phyloP scores from a whole-genome alignment of 2,329 filamentous ascomycete genomes.

The Paecilomyces sp. region DNA sequence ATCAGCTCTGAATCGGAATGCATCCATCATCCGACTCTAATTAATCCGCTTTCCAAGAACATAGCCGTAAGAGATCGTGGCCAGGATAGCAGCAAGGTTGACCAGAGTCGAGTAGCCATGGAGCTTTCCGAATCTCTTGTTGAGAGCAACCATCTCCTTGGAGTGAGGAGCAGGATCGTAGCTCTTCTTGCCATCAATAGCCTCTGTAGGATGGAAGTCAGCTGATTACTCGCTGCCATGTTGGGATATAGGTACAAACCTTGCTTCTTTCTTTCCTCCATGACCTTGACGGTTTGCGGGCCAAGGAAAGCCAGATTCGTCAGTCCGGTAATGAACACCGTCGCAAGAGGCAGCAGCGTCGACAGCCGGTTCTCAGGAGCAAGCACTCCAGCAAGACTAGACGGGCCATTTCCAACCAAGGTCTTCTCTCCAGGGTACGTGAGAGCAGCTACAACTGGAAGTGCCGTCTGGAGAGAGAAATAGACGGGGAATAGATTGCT shows the following conservation, averaged over 20 bases:
- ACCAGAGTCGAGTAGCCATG: slow-evolving; percentile 77
- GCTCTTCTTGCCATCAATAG: slow-evolving; percentile 80
- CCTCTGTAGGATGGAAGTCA: slow-evolving; percentile 47
- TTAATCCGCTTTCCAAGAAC: slow-evolving; percentile 58
- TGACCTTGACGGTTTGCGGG: slow-evolving; percentile 67
- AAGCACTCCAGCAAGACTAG: slow-evolving; percentile 50
- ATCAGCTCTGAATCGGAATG: background rate
- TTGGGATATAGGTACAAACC: slow-evolving; percentile 45
- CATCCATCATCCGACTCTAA: background rate
- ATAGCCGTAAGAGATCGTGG: slow-evolving; percentile 70
- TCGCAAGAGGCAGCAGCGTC: slow-evolving; percentile 61
- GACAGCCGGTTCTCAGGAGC: slow-evolving; percentile 54
- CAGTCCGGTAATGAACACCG: slow-evolving; percentile 63
- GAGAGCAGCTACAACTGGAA: slow-evolving; percentile 66
- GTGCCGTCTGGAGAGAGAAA: slow-evolving; percentile 72
- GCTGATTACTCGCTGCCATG: background rate
- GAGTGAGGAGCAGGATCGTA: slow-evolving; percentile 74
- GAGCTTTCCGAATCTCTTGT: slow-evolving; percentile 68
- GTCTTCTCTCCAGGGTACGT: slow-evolving; percentile 65
- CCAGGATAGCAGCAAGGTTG: slow-evolving; percentile 65
- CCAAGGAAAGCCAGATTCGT: slow-evolving; percentile 65
- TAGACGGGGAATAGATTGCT: slow-evolving; percentile 72
- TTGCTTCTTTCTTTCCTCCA: slow-evolving; percentile 70
- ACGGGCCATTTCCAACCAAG: slow-evolving; percentile 24
- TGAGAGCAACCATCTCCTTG: slow-evolving; percentile 72